Base-by-base conservation (phyloP, 2,329 filamentous ascomycete species). In the Monosporascus sp. region DNA sequence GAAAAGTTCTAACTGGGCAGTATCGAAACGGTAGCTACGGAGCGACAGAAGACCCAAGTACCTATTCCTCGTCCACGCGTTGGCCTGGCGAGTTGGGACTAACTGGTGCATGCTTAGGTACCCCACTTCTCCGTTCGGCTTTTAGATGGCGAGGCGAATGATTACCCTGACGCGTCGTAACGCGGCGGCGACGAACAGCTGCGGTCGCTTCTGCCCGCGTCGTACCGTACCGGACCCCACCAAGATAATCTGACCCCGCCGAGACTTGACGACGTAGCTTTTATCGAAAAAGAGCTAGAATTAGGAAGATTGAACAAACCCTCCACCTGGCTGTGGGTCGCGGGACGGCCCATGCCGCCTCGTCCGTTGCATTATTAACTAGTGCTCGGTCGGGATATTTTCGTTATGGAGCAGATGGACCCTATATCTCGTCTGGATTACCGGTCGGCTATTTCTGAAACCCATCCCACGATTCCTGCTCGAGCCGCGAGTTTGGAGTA, bases 401-500 rank as follows among this genome's bases (percentile, higher is more conserved):
- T 58, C 22, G 36, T 65, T 42, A 53, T 56, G 2, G 63, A 67
- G 50, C 47, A 55, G 31, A 51, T 60, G 38, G 58, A 65, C 49
- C n/a, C 25, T 62, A 42, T 60, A 66, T 53, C 49, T 67, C 14
- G 56, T 66, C 24, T 65, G 60, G 60, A 44, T 45, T 34, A 54
- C 47, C 25, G 51, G 53, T 17, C 53, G 55, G 14, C 60, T 68
- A 22, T 62, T 58, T 49, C 38, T 65, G 37, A 65, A 67, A 54
- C 64, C 62, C 0, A 42, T 67, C n/a, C 69, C 69, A 2, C 52
- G 55, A 6, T 70, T 59, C 47, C 57, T 71, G 1, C 57, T 69
- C 2, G 54, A 60, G n/a, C 54, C 54, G 8, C 6, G 15, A 6
- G 60, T 64, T 45, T 62, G 60, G 61, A 36, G 41, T 9, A 22